phyloP scores from a whole-genome alignment of 2,329 filamentous ascomycete genomes.

The Aspergillus fumigatus region DNA sequence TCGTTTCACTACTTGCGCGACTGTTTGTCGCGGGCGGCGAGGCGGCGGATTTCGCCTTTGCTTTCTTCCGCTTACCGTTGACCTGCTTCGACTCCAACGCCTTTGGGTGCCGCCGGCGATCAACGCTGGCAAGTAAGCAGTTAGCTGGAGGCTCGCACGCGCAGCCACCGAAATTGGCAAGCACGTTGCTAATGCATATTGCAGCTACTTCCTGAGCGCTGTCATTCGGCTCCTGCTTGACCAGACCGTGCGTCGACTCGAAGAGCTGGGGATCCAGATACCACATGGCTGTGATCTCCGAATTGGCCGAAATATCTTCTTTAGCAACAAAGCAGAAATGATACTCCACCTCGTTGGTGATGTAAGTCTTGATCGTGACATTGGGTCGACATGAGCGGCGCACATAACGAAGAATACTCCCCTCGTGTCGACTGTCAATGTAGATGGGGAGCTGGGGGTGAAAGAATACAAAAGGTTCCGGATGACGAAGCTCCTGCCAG shows the following conservation, averaged over 20 bases:
- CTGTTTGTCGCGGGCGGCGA: slow-evolving; percentile 56
- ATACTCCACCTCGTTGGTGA: slow-evolving; percentile 73
- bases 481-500: slow-evolving; percentile 60
- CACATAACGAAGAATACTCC: slow-evolving; percentile 81
- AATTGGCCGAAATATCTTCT: slow-evolving; percentile 61
- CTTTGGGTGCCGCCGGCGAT: slow-evolving; percentile 39
- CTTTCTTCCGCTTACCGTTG: slow-evolving; percentile 46
- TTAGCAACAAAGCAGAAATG: slow-evolving; percentile 92
- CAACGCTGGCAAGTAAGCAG: slow-evolving; percentile 41
- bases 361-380: slow-evolving; percentile 77
- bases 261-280: slow-evolving; percentile 41
- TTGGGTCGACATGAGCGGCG: slow-evolving; percentile 89
- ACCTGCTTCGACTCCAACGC: slow-evolving; percentile 37
- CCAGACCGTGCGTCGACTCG: slow-evolving; percentile 34
- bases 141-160: slow-evolving; percentile 38
- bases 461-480: slow-evolving; percentile 74
- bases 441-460: slow-evolving; percentile 84
- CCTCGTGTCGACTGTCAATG: slow-evolving; percentile 86
- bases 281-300: slow-evolving; percentile 48
- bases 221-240: slow-evolving; percentile 39
- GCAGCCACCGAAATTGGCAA: slow-evolving; percentile 48
- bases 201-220: slow-evolving; percentile 38
- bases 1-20: slow-evolving; percentile 56
- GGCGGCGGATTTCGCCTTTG: slow-evolving; percentile 42
- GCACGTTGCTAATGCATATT: slow-evolving; percentile 45